Percentiles rank a stretch among this genome's conserved stretches.
These are phyloP conservation scores for Pseudozyma tsukubaensis DNA, from an alignment of 1,284 basidiomycete species.

Conservation along the genomic window DNA sequence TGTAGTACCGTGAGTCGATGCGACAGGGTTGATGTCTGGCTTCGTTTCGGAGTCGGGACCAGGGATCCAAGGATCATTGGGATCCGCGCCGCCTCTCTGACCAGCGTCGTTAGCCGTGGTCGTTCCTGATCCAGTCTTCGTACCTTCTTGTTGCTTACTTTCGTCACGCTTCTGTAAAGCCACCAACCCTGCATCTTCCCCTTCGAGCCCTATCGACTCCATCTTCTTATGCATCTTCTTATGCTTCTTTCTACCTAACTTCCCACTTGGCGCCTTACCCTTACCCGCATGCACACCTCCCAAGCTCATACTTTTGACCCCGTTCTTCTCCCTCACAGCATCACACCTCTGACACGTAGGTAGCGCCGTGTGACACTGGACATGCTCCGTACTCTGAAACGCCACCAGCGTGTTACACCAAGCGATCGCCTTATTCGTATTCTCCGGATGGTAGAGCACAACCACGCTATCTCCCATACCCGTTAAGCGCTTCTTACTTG, in stretches of 20 bases:
- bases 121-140: background rate
- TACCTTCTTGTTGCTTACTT: background rate
- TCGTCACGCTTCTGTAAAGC: background rate
- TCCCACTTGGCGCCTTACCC: background rate
- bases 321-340: constrained; percentile 15
- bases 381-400: constrained; percentile 22
- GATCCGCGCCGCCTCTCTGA: background rate
- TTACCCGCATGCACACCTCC: background rate
- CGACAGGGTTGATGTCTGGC: too few species aligned
- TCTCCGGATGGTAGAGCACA: constrained; percentile 41
- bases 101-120: background rate
- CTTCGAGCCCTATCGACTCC: background rate
- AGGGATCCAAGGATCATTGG: constrained; percentile 2
- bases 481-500: background rate
- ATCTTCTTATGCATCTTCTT: too few species aligned
- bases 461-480: constrained; percentile 45
- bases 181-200: background rate
- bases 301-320: too few species aligned
- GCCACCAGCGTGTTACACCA: constrained; percentile 48
- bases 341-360: constrained; percentile 49
- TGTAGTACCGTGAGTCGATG: too few species aligned
- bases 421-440: constrained; percentile 35
- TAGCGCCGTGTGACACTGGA: constrained; percentile 23
- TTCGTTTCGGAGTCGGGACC: background rate
- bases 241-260: background rate